Evolutionary conservation across 208 protist species (phyloP).

Genomic region (Trypanosomatidae sp.): DNA sequence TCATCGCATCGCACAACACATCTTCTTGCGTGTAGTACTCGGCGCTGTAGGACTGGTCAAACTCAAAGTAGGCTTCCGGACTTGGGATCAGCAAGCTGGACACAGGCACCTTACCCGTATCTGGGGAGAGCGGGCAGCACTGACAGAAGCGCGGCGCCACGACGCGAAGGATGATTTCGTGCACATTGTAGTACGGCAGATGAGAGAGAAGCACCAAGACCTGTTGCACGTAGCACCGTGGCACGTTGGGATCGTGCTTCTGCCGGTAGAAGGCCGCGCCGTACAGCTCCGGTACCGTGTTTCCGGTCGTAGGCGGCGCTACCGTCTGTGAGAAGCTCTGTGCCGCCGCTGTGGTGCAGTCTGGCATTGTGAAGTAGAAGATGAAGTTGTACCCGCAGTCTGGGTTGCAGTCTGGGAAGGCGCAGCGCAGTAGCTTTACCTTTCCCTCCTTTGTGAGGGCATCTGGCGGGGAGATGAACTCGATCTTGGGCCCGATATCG

Average conservation of each 20-base stretch:
- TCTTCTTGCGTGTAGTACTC: slow-evolving; percentile 69
- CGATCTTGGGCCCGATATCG: slow-evolving; percentile 77
- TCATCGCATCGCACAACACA: slow-evolving; percentile 63
- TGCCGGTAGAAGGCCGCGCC: slow-evolving; percentile 84
- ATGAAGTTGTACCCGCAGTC: slow-evolving; percentile 86
- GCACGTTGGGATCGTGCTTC: slow-evolving; percentile 74
- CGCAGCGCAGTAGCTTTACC: slow-evolving; percentile 39
- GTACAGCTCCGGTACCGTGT: slow-evolving; percentile 53
- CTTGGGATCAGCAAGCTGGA: slow-evolving; percentile 60
- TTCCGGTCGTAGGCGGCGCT: slow-evolving; percentile 20
- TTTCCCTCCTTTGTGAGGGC: slow-evolving; percentile 63
- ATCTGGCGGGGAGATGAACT: slow-evolving; percentile 54
- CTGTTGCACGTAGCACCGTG: slow-evolving; percentile 87
- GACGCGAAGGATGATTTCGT: slow-evolving; percentile 83
- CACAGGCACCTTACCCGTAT: slow-evolving; percentile 61
- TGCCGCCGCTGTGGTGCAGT: slow-evolving; percentile 40
- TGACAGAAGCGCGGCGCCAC: slow-evolving; percentile 76
- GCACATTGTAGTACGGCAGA: slow-evolving; percentile 70
- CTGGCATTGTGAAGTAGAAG: slow-evolving; percentile 78
- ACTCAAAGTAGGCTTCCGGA: slow-evolving; percentile 55
- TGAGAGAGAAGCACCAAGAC: slow-evolving; percentile 79
- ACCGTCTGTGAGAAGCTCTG: slow-evolving; percentile 31
- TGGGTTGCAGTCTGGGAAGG: slow-evolving; percentile 88
- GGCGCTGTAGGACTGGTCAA: slow-evolving; percentile 68
- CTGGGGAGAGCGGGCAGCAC: slow-evolving; percentile 82